A percentile compares a stretch with the other conserved stretches of the same genome.
These are phyloP conservation scores for Cladosporium sp. DNA, from an alignment of 2,329 filamentous ascomycete species.

Conservation along the genomic window DNA sequence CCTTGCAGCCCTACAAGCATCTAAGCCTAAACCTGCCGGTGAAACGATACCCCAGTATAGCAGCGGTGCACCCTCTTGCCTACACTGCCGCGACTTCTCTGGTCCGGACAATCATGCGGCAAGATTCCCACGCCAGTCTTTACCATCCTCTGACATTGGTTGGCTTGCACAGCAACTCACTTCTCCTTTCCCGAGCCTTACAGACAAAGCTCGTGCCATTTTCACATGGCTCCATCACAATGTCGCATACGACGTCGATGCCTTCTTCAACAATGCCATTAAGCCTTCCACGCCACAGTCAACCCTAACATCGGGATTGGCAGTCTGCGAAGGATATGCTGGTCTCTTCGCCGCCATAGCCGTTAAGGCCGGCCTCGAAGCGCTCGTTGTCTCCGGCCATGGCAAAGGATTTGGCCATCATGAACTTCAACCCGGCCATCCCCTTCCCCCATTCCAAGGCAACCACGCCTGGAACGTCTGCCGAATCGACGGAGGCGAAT, in stretches of 20 bases:
- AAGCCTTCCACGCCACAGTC: conserved; percentile 63
- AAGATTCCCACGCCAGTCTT: conserved; percentile 65
- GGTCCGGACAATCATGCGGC: conserved; percentile 72
- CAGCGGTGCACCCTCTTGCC: conserved; percentile 48
- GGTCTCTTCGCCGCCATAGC: conserved; percentile 76
- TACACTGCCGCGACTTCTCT: conserved; percentile 84
- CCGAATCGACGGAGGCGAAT: conserved; percentile 72
- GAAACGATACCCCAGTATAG: conserved; percentile 16
- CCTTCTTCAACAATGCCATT: conserved; percentile 70
- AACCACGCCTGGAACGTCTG: conserved; percentile 93
- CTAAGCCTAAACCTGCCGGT: conserved; percentile 39
- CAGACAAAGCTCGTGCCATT: conserved; percentile 87
- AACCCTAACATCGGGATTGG: conserved; percentile 70
- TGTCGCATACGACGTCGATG: conserved; percentile 73
- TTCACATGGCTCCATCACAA: conserved; percentile 97
- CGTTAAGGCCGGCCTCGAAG: conserved; percentile 71
- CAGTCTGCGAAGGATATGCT: conserved; percentile 90
- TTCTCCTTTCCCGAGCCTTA: conserved; percentile 74
- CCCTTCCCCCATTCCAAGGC: conserved; percentile 56
- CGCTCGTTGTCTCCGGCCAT: conserved; percentile 68
- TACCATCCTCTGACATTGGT: conserved; percentile 63
- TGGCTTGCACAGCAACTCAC: conserved; percentile 77
- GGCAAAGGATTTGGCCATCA: conserved; percentile 80
- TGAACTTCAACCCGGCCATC: conserved; percentile 57
- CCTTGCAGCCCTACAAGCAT: conserved; percentile 51